Evolutionary conservation across 257 asterid genomes (phyloP), one percentile per base, ranked within the genome.

Genomic region (Paraleonurus japonicus): DNA sequence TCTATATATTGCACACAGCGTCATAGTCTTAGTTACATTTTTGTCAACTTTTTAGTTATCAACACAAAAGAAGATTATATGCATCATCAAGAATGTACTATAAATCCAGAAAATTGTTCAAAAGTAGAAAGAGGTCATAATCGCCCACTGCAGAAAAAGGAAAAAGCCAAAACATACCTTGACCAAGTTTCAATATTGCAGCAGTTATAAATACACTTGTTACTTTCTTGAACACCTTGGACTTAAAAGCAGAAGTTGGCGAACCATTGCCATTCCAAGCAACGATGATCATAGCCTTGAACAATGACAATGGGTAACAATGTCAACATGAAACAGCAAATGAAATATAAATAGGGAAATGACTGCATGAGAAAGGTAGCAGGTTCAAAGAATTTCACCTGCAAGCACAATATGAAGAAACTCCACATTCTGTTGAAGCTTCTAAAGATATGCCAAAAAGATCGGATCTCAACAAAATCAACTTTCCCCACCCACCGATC

Each of bases 401-500:
- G 99, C 83, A 95, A 79, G 85, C 95, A 86, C 89, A 95, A 82
- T 77, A 95, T 95, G 86, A 89, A 92, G 90, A 95, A 95, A 78
- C 95, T 88, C 99, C 99, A 95, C 98, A 95, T 91, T 82, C 99
- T 85, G 86, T 92, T 90, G 59, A 92, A 95, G 86, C 99, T 95
- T 86, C 99, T 86, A 74, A 88, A 95, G 47, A 92, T 80, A 76
- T 95, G 99, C 98, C 92, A 95, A 83, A 76, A 95, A 62, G 99
- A 92, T 57, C 99, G 92, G 74, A 95, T 92, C 92, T 95, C 99
- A 45, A 92, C 99, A 69, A 95, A 95, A 85, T 89, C 94, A 78
- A 89, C 99, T 83, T 95, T 95, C 70, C 99, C 99, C 78, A 92
- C 84, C 99, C 99, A 92, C 67, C 96, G 88, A 80, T 89, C 96